These are phyloP conservation scores for Aplosporella prunicola DNA, from an alignment of 2,329 filamentous ascomycete genomes.

Conservation along the genomic window DNA sequence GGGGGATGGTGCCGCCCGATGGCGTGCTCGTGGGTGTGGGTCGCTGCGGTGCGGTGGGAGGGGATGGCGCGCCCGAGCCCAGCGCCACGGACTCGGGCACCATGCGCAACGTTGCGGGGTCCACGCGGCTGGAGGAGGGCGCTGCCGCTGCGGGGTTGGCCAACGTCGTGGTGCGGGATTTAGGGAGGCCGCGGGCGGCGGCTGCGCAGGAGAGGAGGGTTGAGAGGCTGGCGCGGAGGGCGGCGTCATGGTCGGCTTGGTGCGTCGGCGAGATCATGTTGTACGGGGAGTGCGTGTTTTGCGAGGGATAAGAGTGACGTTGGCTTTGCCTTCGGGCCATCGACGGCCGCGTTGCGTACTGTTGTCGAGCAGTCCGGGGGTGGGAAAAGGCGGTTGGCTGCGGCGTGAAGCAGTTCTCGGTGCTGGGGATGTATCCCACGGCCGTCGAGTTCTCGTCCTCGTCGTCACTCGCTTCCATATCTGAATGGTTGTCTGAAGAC, in stretches of 20 bases:
- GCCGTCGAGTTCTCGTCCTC: slow-evolving; percentile 67
- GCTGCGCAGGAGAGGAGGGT: slow-evolving; percentile 92
- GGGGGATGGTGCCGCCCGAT: slow-evolving; percentile 21
- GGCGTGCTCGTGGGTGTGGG: slow-evolving; percentile 19
- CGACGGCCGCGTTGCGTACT: slow-evolving; percentile 31
- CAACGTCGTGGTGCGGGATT: slow-evolving; percentile 31
- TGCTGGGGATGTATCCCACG: slow-evolving; percentile 53
- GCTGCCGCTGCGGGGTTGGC: slow-evolving; percentile 25
- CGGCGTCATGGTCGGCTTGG: slow-evolving; percentile 85
- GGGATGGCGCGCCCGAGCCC: slow-evolving; percentile 22
- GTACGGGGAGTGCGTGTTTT: slow-evolving; percentile 46
- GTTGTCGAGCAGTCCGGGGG: slow-evolving; percentile 57
- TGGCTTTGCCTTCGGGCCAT: slow-evolving; percentile 33
- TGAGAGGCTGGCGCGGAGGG: slow-evolving; percentile 83
- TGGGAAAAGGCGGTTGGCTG: slow-evolving; percentile 91
- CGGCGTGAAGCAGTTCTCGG: slow-evolving; percentile 57
- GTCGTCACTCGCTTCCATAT: slow-evolving; percentile 29
- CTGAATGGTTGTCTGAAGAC: slow-evolving; percentile 29
- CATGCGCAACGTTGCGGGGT: slow-evolving; percentile 47
- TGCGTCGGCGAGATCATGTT: slow-evolving; percentile 65
- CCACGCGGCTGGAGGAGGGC: slow-evolving; percentile 32
- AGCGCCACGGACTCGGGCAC: slow-evolving; percentile 51
- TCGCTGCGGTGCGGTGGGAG: slow-evolving; percentile 19
- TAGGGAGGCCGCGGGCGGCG: slow-evolving; percentile 73
- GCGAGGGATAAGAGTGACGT: slow-evolving; percentile 29